phyloP scores from a whole-genome alignment of 192 early-diverging fungal genomes.

The Irineochytrium annulatum region DNA sequence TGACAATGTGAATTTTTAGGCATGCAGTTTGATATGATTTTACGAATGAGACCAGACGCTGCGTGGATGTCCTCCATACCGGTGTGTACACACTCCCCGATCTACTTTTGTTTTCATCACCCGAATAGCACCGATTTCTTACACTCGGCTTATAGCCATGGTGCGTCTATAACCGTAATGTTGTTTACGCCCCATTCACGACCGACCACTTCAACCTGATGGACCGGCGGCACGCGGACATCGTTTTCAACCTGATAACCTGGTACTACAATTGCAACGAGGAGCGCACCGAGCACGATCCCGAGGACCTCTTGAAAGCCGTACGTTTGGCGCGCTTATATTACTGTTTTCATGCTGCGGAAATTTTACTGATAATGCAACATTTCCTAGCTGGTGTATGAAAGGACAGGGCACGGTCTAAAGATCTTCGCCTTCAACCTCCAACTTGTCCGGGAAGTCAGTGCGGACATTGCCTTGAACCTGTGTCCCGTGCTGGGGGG shows the following conservation, averaged over 20 bases:
- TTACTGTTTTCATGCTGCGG: too few relatives aligned
- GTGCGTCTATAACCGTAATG: background rate
- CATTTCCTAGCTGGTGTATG: too few relatives aligned
- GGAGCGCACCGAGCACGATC: background rate
- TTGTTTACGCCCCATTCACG: background rate
- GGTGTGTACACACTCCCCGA: too few relatives aligned
- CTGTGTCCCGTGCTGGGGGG: too few relatives aligned
- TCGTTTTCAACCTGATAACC: background rate
- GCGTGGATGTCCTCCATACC: background rate
- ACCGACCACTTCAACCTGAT: slow-evolving; percentile 1
- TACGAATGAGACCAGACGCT: background rate
- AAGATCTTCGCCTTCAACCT: too few relatives aligned
- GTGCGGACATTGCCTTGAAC: too few relatives aligned
- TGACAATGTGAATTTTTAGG: background rate
- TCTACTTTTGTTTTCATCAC: too few relatives aligned
- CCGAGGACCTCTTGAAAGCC: background rate
- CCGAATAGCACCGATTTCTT: background rate
- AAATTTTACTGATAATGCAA: too few relatives aligned
- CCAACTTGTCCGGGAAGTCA: too few relatives aligned
- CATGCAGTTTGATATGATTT: slow-evolving; percentile 1
- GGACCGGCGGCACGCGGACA: background rate
- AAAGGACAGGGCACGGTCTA: too few relatives aligned
- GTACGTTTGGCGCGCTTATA: too few relatives aligned
- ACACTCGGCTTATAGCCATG: too few relatives aligned
- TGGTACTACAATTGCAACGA: background rate